Conservation (phyloP, 306 rosid genomes). For the Quercus engelmannii region DNA sequence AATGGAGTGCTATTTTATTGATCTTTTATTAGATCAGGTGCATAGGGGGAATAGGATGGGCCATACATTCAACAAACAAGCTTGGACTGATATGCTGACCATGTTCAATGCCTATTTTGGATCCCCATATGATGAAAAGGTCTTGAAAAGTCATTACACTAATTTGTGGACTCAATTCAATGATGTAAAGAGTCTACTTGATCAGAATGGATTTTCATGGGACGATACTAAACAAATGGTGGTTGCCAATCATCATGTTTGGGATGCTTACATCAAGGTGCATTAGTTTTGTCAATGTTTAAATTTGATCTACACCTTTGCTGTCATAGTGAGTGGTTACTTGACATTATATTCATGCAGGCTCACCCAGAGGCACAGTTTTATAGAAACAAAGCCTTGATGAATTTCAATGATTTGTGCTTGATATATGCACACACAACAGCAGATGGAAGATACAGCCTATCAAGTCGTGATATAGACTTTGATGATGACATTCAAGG, state of each 20-base stretch:
- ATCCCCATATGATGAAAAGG: slow-evolving; percentile 33
- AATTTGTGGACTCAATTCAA: slow-evolving; percentile 42
- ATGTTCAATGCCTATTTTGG: slow-evolving; percentile 43
- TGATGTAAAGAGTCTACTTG: slow-evolving; percentile 48
- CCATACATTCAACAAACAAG: slow-evolving; percentile 49
- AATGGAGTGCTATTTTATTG: neutral
- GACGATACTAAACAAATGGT: slow-evolving; percentile 42
- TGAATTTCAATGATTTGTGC: too few species aligned
- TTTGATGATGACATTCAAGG: too few species aligned
- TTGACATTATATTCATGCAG: too few species aligned
- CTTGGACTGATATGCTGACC: slow-evolving; percentile 51
- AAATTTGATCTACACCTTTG: neutral
- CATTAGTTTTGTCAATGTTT: neutral
- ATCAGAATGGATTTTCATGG: slow-evolving; percentile 51
- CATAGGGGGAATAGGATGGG: slow-evolving; percentile 53
- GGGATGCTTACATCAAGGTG: slow-evolving; percentile 49
- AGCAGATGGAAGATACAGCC: too few species aligned
- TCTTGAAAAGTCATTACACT: slow-evolving; percentile 43
- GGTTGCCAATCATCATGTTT: slow-evolving; percentile 34
- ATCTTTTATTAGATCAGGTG: slow-evolving; percentile 50
- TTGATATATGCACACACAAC: too few species aligned
- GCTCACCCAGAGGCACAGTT: too few species aligned
- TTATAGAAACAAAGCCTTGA: too few species aligned
- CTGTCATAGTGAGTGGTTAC: too few species aligned
- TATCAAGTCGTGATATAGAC: too few species aligned